Conservation (phyloP, 2,329 filamentous ascomycete genomes). For the Sporothrix schenckii region DNA sequence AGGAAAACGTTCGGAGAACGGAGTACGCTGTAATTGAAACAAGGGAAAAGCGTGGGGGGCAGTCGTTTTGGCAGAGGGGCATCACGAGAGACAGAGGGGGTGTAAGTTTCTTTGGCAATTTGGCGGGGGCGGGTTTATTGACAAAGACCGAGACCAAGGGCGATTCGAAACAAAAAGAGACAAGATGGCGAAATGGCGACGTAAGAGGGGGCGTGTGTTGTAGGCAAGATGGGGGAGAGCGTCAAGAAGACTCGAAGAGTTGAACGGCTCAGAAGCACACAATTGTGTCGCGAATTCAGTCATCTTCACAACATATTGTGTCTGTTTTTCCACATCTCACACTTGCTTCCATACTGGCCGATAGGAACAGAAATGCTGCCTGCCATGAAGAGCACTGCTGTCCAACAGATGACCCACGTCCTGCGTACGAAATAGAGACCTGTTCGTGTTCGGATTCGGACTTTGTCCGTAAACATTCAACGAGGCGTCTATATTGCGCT, state of each 20-base stretch:
- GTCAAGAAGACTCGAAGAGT: too few species aligned
- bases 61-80: slow-evolving; percentile 12
- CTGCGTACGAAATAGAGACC: neutral
- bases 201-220: neutral
- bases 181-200: neutral
- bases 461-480: slow-evolving; percentile 1
- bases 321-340: neutral
- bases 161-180: neutral
- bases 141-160: neutral
- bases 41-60: slow-evolving; percentile 9
- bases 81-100: slow-evolving; percentile 8
- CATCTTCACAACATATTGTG: neutral
- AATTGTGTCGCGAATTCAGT: neutral
- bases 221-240: neutral
- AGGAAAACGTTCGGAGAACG: neutral
- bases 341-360: neutral
- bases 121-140: slow-evolving; percentile 6
- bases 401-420: neutral
- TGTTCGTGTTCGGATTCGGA: neutral
- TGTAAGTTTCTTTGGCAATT: neutral
- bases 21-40: neutral
- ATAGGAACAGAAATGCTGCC: neutral
- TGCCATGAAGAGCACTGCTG: neutral
- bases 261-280: neutral
- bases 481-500: neutral